Conservation (phyloP, 257 asterid genomes). For the Solanum dulcamara region DNA sequence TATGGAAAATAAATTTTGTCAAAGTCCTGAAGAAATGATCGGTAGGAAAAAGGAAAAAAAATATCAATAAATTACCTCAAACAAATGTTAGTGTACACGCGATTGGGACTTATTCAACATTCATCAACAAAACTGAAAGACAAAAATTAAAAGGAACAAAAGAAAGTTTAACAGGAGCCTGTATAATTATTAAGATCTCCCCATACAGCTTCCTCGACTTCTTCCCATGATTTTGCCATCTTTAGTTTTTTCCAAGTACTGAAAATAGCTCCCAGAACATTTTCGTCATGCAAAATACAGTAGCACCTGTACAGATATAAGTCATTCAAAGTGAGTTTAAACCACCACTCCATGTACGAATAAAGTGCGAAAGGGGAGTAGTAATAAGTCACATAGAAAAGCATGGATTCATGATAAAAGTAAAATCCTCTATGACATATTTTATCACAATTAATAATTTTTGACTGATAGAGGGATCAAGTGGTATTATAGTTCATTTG, state of each 20-base stretch:
- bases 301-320: slow-evolving; percentile 46
- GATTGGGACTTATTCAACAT: not conserved
- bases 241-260: slow-evolving; percentile 64
- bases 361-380: not conserved
- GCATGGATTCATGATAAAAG: too few relatives aligned
- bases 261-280: slow-evolving; percentile 76
- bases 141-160: not conserved
- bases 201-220: slow-evolving; percentile 87
- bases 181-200: slow-evolving; percentile 53
- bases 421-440: too few relatives aligned
- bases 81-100: not conserved
- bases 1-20: not conserved
- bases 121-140: not conserved
- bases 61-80: not conserved
- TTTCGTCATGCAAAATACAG: slow-evolving; percentile 77
- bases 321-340: not conserved
- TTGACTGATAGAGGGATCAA: too few relatives aligned
- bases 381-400: too few relatives aligned
- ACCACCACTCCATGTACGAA: not conserved
- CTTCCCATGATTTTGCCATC: slow-evolving; percentile 74
- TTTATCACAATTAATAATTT: too few relatives aligned
- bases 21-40: not conserved
- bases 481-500: too few relatives aligned
- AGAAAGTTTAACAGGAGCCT: slow-evolving; percentile 11
- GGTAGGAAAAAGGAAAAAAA: not conserved